Base-by-base conservation (phyloP, 352 stramenopile genomes). In the Phytopythium ostracodes region DNA sequence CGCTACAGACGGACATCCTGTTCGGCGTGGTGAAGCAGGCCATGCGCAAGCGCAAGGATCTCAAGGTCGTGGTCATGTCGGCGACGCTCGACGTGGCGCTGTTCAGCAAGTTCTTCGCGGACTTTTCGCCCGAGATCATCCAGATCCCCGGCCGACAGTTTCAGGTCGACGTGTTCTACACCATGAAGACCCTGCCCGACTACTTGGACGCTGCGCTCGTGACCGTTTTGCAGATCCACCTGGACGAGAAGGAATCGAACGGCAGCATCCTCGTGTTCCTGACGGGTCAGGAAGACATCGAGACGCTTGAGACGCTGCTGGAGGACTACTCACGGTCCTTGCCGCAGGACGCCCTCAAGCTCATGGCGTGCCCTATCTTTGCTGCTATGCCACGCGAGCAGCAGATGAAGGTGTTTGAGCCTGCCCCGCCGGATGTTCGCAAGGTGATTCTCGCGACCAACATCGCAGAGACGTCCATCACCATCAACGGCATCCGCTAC, bases 61-160 rank as follows among this genome's bases (percentile, higher is more conserved):
- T 99, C n/a, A 94, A 92, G 61, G 86, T 99, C 14, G 87, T 99
- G 29, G 93, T 99, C 62, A 99, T 99, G 96, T 99, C 93, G n/a
- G 98, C 97, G 44, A 99, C 97, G 36, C 75, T 99, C 27, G 92
- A 99, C 64, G 88, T 98, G 31, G 71, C 81, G 54, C 84, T 97
- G 7, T 99, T 99, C 75, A 70, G 84, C 55, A 68, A 68, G 15
- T 99, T 98, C 70, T 99, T 99, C 72, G 72, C 77, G n/a, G 91
- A 88, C 31, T 91, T 81, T 49, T 79, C 76, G 46, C 81, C 87
- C 9, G 78, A 75, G 24, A 76, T 97, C 56, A 67, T 98, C 52
- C 87, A 90, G 60, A 96, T 98, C 54, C 87, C 88, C 0, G 91
- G 91, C 15, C 84, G 92, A 0, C 81, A 91, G 75, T 94, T 96